Base-by-base conservation (phyloP, 2,329 filamentous ascomycete species). In the Fusarium humuli region DNA sequence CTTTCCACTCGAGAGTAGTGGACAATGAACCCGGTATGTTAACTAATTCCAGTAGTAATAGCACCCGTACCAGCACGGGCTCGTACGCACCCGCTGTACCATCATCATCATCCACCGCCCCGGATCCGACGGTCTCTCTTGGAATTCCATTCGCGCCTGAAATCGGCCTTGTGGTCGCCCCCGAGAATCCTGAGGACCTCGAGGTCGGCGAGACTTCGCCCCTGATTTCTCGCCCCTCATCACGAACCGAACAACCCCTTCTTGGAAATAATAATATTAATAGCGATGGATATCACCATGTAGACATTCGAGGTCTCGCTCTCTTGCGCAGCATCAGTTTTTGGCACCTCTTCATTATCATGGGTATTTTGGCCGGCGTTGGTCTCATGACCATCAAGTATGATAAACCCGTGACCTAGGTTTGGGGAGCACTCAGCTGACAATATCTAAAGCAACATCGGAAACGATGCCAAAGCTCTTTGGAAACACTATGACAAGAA, bases 361-460 rank as follows among this genome's bases (percentile, higher is more conserved):
- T 99, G 87, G 94, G 91, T 41, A 87, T 98, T n/a, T 84, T 98
- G 67, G 94, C 94, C 7, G 96, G 96, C 55, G 92, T 98, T 74
- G 96, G 96, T 13, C 83, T 99, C 71, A 99, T 99, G 96, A 98
- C 95, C 1, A 99, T 99, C 82, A 99, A 99, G 94, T 97, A 85
- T 80, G 92, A 60, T 60, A 27, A 23, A 42, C 45, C 13, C 25
- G 22, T 29, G 23, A 30, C 52, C 55, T 16, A 34, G 20, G 37
- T 56, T 58, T 23, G 53, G 42, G 30, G 46, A 57, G 6, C n/a
- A 18, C 56, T 34, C 60, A 44, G 54, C 67, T 62, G 54, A 74
- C 57, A 52, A 44, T 16, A 23, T 50, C 13, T 44, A 23, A 73
- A 97, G 94, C 83, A 99, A 99, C 75, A 97, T 98, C 76, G 96